Conservation (phyloP, 805 yeast species). For the Candida sanyiensis region DNA sequence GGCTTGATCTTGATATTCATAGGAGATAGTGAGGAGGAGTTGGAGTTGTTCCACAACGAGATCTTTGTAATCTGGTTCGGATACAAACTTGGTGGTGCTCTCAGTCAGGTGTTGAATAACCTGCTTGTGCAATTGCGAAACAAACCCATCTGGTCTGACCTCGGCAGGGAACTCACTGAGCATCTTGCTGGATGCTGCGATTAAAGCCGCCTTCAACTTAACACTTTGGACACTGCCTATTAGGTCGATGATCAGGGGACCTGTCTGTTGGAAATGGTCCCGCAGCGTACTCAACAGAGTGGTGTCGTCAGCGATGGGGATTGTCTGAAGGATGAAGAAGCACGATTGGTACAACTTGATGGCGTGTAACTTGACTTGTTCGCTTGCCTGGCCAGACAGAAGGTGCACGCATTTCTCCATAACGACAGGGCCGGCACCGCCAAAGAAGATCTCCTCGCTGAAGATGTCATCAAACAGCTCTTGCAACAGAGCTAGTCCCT, state of each 20-base stretch:
- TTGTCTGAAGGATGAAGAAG: constrained; percentile 45
- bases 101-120: constrained; percentile 14
- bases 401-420: constrained; percentile 44
- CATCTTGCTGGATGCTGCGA: constrained; percentile 15
- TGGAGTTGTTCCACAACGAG: constrained; percentile 1
- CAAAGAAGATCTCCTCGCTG: constrained; percentile 82
- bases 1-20: background rate
- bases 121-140: constrained; percentile 7
- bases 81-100: constrained; percentile 2
- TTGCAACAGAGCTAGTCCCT: constrained; percentile 41
- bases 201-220: constrained; percentile 15
- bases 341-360: constrained; percentile 49
- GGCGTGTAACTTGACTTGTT: constrained; percentile 42
- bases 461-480: constrained; percentile 85
- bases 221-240: constrained; percentile 11
- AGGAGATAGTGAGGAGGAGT: background rate
- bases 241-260: constrained; percentile 10
- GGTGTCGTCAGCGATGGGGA: constrained; percentile 38
- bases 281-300: constrained; percentile 28
- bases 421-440: constrained; percentile 55
- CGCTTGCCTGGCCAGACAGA: constrained; percentile 12
- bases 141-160: constrained; percentile 14
- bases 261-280: constrained; percentile 21
- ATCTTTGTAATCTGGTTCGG: background rate
- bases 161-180: constrained; percentile 23